phyloP scores from a whole-genome alignment of 1,284 basidiomycete genomes.

The Phaffia rhodozyma region DNA sequence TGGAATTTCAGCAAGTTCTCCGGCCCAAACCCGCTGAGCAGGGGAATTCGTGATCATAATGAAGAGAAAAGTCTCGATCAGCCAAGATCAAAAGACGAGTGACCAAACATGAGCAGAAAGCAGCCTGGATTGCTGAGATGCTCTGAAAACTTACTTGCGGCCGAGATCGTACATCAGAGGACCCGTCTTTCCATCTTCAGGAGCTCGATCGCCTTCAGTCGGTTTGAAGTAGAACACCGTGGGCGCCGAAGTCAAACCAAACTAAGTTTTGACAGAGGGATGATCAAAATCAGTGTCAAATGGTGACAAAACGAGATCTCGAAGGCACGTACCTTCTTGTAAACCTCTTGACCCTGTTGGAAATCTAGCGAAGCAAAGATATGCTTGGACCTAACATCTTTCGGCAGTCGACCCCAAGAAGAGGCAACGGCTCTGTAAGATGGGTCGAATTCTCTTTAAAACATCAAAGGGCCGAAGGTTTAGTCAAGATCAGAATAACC shows the following conservation, averaged over 20 bases:
- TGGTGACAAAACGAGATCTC: background rate
- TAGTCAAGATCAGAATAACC: background rate
- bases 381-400: slow-evolving; percentile 56
- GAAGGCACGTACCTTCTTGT: slow-evolving; percentile 51
- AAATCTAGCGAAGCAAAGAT: slow-evolving; percentile 91
- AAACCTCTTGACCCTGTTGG: slow-evolving; percentile 56
- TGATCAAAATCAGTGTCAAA: background rate
- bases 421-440: slow-evolving; percentile 64
- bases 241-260: slow-evolving; percentile 61
- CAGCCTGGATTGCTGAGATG: slow-evolving; percentile 18
- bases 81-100: background rate
- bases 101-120: slow-evolving; percentile 5
- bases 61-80: background rate
- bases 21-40: slow-evolving; percentile 61
- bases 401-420: slow-evolving; percentile 56
- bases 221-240: slow-evolving; percentile 66
- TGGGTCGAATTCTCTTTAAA: slow-evolving; percentile 64
- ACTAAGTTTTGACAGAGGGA: slow-evolving; percentile 34
- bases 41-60: background rate
- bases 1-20: slow-evolving; percentile 62
- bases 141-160: slow-evolving; percentile 40
- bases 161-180: slow-evolving; percentile 66
- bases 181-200: slow-evolving; percentile 41
- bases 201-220: slow-evolving; percentile 45
- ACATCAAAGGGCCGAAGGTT: slow-evolving; percentile 12